phyloP scores from a whole-genome alignment of 139 green algal species.

The Eudorina sp. region DNA sequence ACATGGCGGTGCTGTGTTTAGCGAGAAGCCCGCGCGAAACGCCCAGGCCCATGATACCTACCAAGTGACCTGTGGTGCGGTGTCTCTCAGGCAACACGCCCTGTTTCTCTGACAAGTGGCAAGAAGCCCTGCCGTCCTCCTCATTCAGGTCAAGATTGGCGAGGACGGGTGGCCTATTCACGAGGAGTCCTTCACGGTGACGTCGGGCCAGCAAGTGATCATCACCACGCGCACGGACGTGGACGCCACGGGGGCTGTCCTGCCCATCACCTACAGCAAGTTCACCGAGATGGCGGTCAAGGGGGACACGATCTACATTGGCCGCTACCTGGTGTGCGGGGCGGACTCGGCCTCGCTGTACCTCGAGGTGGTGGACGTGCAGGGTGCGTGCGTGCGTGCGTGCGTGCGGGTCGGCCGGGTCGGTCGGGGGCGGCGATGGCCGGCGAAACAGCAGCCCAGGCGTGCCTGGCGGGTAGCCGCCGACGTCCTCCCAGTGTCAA shows the following conservation, averaged over 20 bases:
- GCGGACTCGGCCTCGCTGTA: slow-evolving; percentile 87
- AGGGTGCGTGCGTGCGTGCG: too few species aligned
- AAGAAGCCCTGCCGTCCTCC: background rate
- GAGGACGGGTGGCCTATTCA: slow-evolving; percentile 85
- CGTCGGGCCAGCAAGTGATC: slow-evolving; percentile 59
- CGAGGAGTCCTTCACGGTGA: slow-evolving; percentile 62
- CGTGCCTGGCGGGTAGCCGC: too few species aligned
- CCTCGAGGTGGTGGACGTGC: slow-evolving; percentile 75
- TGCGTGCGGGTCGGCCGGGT: too few species aligned
- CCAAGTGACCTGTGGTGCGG: too few species aligned
- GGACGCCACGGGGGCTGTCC: slow-evolving; percentile 61
- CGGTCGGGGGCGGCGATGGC: too few species aligned
- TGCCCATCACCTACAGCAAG: slow-evolving; percentile 88
- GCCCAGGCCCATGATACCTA: too few species aligned
- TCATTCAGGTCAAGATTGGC: slow-evolving; percentile 62
- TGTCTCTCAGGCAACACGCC: too few species aligned
- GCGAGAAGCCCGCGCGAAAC: too few species aligned
- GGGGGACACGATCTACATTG: slow-evolving; percentile 92
- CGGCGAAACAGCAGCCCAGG: too few species aligned
- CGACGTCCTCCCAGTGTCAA: too few species aligned
- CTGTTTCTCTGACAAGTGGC: too few species aligned
- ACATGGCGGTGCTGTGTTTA: too few species aligned
- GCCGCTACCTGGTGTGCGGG: slow-evolving; percentile 92
- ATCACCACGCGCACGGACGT: slow-evolving; percentile 58
- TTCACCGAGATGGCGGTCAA: slow-evolving; percentile 78